Conservation (phyloP, 805 yeast species). For the Cyberlindnera xylosilytica region DNA sequence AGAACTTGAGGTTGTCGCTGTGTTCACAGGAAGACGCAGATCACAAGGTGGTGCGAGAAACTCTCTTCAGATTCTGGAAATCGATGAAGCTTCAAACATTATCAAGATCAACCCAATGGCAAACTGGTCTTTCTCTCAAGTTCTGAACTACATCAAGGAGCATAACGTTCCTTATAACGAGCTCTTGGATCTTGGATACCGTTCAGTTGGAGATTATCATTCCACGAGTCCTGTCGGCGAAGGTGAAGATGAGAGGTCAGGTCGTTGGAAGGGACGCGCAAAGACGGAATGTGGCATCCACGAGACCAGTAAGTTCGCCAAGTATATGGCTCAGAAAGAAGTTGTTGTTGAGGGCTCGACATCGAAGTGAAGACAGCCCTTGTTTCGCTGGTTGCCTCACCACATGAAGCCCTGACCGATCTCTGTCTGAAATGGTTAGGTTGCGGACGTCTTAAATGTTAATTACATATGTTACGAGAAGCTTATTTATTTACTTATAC, state of each 20-base stretch:
- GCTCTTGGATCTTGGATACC: constrained; percentile 79
- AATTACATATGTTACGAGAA: too few species aligned
- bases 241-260: constrained; percentile 95
- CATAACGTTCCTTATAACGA: constrained; percentile 83
- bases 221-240: constrained; percentile 86
- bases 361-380: not conserved
- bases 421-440: too few species aligned
- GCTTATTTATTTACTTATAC: too few species aligned
- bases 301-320: constrained; percentile 69
- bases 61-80: constrained; percentile 67
- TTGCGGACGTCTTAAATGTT: too few species aligned
- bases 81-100: constrained; percentile 65
- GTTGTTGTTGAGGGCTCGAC: not conserved
- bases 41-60: constrained; percentile 88
- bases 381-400: too few species aligned
- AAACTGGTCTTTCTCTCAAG: constrained; percentile 75
- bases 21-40: constrained; percentile 86
- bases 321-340: constrained; percentile 40
- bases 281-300: constrained; percentile 98
- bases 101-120: constrained; percentile 88
- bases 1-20: constrained; percentile 73
- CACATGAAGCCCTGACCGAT: too few species aligned
- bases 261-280: constrained; percentile 90
- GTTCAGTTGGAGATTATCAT: constrained; percentile 94
- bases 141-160: constrained; percentile 62